phyloP scores from a whole-genome alignment of 2,329 filamentous ascomycete species.

The Ophiostoma himal-ulmi region DNA sequence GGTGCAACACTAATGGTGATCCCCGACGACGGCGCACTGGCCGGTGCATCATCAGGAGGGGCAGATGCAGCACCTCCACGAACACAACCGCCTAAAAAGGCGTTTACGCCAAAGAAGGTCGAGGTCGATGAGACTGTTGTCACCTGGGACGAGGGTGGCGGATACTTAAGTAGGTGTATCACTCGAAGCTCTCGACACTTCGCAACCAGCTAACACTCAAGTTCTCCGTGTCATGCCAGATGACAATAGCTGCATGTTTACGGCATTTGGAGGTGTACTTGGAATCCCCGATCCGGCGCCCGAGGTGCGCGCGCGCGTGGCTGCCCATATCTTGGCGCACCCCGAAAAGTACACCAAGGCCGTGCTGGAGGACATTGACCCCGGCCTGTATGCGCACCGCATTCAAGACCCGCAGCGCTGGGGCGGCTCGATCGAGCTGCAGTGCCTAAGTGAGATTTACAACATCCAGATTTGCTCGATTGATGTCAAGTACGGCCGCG shows the following conservation, averaged over 20 bases:
- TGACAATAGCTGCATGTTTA: constrained; percentile 92
- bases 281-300: constrained; percentile 45
- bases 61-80: constrained; percentile 19
- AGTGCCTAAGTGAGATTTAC: constrained; percentile 78
- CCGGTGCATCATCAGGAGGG: constrained; percentile 15
- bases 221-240: constrained; percentile 93
- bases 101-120: constrained; percentile 33
- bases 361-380: constrained; percentile 62
- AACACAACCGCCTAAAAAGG: constrained; percentile 15
- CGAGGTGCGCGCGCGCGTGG: constrained; percentile 68
- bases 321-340: constrained; percentile 68
- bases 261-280: constrained; percentile 77
- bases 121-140: constrained; percentile 42
- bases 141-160: constrained; percentile 45
- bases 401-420: constrained; percentile 76
- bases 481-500: constrained; percentile 56
- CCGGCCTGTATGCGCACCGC: constrained; percentile 71
- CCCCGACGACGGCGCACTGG: constrained; percentile 33
- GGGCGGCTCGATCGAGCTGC: constrained; percentile 88
- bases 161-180: constrained; percentile 43
- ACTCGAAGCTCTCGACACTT: too few species aligned
- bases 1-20: constrained; percentile 49
- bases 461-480: constrained; percentile 79
- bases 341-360: constrained; percentile 67
- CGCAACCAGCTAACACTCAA: constrained; percentile 32